Base-by-base conservation (phyloP, 2,329 filamentous ascomycete genomes). In the Beauveria asiatica region DNA sequence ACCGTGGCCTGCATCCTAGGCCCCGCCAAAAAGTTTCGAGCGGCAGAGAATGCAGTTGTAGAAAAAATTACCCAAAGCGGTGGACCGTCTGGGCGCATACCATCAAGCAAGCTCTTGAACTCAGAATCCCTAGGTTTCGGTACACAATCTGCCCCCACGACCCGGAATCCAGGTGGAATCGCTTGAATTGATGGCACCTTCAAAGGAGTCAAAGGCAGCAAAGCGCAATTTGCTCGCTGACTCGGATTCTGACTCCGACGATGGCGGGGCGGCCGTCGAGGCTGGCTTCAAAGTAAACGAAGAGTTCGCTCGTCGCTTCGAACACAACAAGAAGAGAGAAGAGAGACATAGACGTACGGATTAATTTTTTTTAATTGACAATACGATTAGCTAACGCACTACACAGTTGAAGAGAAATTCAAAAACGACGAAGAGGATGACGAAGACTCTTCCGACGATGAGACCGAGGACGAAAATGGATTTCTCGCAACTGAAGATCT, bases 251-350 rank as follows among this genome's bases (percentile, higher is more conserved):
- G 78, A 80, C 57, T 74, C 74, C 11, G 75, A 76, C 51, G 73
- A 78, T 64, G 76, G 76, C 67, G 73, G 73, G 54, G 71, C 70
- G 21, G 65, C 67, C 13, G 67, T 80, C 60, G 71, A 72, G 61
- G 71, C 73, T 46, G 78, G 77, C 60, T 82, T 97, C 72, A 92
- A 89, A 71, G 87, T 99, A 74, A 97, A 99, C 74, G 80, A 92
- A 71, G 90, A 95, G 57, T 99, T 87, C 73, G 94, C 94, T 48
- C 85, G 83, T 66, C 83, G 90, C 45, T 97, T 96, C 68, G 94
- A 99, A 73, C 83, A 97, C 76, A 99, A 99, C 77, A 97, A 97
- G 78, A 96, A 96, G 77, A 84, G 93, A 61, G 92, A 96, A 70
- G 94, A 99, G 72, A 78, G 85, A 64, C 87, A 92, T 17, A 81